These are phyloP conservation scores for Trichoderma pleuroti DNA, from an alignment of 2,329 filamentous ascomycete genomes.

Conservation along the genomic window DNA sequence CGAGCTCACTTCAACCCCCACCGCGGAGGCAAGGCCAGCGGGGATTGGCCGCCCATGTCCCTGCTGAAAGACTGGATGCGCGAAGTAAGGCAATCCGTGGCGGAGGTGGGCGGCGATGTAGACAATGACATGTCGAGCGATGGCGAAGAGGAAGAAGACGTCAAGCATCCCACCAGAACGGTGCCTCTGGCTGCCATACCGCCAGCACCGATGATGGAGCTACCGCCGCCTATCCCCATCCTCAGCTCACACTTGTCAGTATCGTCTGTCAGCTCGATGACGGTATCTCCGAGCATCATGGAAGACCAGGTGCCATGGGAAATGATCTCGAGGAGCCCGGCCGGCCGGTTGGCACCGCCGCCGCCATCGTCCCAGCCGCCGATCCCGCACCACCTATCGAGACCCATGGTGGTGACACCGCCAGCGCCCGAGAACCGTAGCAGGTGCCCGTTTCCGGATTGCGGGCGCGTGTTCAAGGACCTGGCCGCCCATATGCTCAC, in stretches of 20 bases:
- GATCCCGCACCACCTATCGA: neutral
- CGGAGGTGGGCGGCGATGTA: slow-evolving; percentile 37
- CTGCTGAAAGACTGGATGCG: slow-evolving; percentile 59
- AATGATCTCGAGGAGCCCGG: slow-evolving; percentile 1
- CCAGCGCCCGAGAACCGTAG: slow-evolving; percentile 36
- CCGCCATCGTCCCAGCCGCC: neutral
- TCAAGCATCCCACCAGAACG: slow-evolving; percentile 22
- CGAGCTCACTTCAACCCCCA: slow-evolving; percentile 56
- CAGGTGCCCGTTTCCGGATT: slow-evolving; percentile 55
- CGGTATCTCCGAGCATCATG: slow-evolving; percentile 10
- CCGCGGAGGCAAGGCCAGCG: slow-evolving; percentile 53
- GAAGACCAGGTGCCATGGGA: slow-evolving; percentile 11
- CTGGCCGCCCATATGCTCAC: slow-evolving; percentile 91
- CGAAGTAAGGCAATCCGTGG: slow-evolving; percentile 52
- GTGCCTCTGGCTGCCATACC: neutral
- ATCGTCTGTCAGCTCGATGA: slow-evolving; percentile 15
- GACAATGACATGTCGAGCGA: slow-evolving; percentile 41
- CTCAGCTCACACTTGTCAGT: neutral
- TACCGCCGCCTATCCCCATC: neutral
- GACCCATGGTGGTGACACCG: neutral
- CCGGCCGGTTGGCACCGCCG: neutral
- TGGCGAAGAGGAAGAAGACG: slow-evolving; percentile 48
- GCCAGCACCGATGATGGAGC: neutral
- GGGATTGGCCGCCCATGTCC: slow-evolving; percentile 57
- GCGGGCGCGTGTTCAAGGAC: slow-evolving; percentile 59